Evolutionary conservation across 2,329 filamentous ascomycete species (phyloP).

Genomic region (Coniochaeta prunicola): DNA sequence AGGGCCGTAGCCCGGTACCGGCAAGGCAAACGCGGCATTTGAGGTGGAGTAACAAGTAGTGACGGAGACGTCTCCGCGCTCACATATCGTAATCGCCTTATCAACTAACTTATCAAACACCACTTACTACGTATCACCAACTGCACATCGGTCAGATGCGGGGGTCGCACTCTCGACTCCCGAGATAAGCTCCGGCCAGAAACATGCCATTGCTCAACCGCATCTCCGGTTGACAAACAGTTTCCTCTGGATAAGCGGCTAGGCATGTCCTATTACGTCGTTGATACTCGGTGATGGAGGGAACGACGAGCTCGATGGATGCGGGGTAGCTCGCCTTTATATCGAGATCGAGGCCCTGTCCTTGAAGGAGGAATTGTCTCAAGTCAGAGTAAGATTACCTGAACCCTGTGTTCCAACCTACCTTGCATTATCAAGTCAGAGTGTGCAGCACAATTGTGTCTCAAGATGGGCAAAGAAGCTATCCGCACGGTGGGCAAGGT

Average conservation of each 20-base stretch:
- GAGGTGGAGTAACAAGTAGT: not conserved
- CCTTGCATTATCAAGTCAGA: not conserved
- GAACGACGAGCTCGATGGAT: not conserved
- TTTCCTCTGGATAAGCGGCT: not conserved
- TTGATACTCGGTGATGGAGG: slow-evolving; percentile 1
- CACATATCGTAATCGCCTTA: not conserved
- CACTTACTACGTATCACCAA: not conserved
- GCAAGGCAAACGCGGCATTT: not conserved
- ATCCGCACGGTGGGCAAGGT: slow-evolving; percentile 70
- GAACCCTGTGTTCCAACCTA: not conserved
- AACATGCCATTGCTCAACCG: not conserved
- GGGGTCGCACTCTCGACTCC: not conserved
- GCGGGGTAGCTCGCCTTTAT: slow-evolving; percentile 1
- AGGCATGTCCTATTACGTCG: slow-evolving; percentile 1
- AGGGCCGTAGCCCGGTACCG: not conserved
- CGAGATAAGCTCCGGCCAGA: not conserved
- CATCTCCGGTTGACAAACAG: not conserved
- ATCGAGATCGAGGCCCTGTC: not conserved
- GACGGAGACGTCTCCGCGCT: not conserved
- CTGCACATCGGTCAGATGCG: not conserved
- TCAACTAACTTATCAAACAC: not conserved
- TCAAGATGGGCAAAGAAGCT: slow-evolving; percentile 29
- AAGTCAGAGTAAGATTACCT: not conserved
- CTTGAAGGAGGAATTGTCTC: not conserved
- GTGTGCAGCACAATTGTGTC: not conserved